Conservation (phyloP, 495 filamentous ascomycete species). For the Neurospora sp. region DNA sequence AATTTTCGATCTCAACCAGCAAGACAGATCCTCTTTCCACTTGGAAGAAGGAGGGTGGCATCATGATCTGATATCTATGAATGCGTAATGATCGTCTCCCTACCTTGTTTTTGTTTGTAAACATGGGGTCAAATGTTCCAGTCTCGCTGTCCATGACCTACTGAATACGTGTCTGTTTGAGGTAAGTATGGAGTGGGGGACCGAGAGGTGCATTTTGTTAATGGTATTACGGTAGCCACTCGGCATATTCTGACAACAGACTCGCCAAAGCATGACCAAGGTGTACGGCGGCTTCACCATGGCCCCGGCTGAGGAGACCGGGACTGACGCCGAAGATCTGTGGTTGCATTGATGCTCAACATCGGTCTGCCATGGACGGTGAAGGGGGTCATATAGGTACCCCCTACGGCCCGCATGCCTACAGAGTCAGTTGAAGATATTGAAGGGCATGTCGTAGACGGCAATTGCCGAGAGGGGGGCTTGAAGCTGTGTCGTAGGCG, state of each 20-base stretch:
- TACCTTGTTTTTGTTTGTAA: not conserved
- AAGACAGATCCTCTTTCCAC: not conserved
- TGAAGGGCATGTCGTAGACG: not conserved
- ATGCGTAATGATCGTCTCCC: not conserved
- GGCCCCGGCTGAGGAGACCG: not conserved
- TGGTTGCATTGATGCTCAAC: slow-evolving; percentile 10
- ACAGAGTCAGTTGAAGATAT: not conserved
- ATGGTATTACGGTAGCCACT: not conserved
- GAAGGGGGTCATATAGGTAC: slow-evolving; percentile 1
- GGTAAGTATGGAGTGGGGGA: not conserved
- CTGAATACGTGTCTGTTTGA: not conserved
- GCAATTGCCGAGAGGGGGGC: slow-evolving; percentile 4
- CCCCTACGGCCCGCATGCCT: not conserved
- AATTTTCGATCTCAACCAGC: not conserved
- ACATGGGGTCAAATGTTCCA: not conserved
- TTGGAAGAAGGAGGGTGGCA: not conserved
- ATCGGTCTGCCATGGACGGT: not conserved
- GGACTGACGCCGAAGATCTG: slow-evolving; percentile 7
- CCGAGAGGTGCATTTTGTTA: not conserved
- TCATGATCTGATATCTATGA: not conserved
- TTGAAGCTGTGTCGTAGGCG: not conserved
- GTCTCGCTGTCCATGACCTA: not conserved
- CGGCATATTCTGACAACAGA: not conserved
- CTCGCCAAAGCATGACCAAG: not conserved
- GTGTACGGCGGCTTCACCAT: not conserved